Base-by-base conservation (phyloP, 192 early-diverging fungal species). In the Coemansia sp. region DNA sequence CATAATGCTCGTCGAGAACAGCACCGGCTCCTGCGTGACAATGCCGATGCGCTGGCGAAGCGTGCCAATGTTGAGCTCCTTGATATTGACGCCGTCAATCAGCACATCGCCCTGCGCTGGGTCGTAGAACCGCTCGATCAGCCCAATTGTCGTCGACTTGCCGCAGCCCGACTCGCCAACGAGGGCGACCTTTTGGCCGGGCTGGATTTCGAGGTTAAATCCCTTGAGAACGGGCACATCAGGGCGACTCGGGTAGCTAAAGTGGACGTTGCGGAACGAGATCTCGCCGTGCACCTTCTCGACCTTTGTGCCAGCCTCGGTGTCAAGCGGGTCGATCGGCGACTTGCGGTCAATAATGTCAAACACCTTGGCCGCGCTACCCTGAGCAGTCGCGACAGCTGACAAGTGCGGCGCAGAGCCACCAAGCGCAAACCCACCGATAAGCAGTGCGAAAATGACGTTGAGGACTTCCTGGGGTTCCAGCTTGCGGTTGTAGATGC, bases 91-190 rank as follows among this genome's bases (percentile, higher is more conserved):
- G 42, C 87, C 93, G 75, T 95, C 95, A 12, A 97, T 62, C 10
- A 79, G 38, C 18, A 96, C 83, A 0, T 76, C 62, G 39, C 88
- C 91, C 18, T 73, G 55, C 3, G 56, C 69, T 1, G 78, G 76
- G 68, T 87, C 87, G 70, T 98, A 96, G 73, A 96, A 95, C 33
- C 95, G 87, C 78, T 94, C 87, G 34, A 98, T 62, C 34, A 97
- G 85, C 39, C 87, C 84, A 25, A 95, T 86, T 47, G 87, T 91
- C 5, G 94, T 97, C 16, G 88, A 91, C 73, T 95, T 95, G 47
- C 92, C 92, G 48, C 84, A 88, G 42, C 96, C 96, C 23, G 91
- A 92, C 53, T 83, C 83, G 55, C 95, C 95, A 10, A 95, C 95
- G 50, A 97, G 84, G 13, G 93, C 95, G 14, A 94, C 86, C 20